Percentiles rank a stretch among this genome's conserved stretches.
Conservation (phyloP, 306 rosid species). For the Trifolium dubium region DNA sequence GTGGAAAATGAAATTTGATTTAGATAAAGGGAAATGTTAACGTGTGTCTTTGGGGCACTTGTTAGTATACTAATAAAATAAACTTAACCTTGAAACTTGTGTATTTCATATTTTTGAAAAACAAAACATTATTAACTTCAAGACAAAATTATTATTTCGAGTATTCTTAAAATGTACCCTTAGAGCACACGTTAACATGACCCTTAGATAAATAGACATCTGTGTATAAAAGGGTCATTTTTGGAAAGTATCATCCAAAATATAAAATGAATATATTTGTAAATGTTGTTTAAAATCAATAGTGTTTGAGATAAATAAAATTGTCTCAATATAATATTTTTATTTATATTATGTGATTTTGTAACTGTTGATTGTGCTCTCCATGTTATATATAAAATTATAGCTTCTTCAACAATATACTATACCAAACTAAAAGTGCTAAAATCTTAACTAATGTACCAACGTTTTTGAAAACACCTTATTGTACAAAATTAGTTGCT, state of each 20-base stretch:
- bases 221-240: slow-evolving; percentile 1
- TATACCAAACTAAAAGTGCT: slow-evolving; percentile 5
- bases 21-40: too few species aligned
- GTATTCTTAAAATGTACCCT: too few species aligned
- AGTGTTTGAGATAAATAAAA: background rate
- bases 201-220: too few species aligned
- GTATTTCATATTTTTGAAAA: too few species aligned
- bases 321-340: slow-evolving; percentile 6
- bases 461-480: background rate
- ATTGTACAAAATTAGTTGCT: background rate
- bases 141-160: too few species aligned
- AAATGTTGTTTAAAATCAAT: slow-evolving; percentile 11
- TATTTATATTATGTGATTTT: background rate
- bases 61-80: too few species aligned
- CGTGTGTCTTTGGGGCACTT: too few species aligned
- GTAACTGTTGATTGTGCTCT: background rate
- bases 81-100: too few species aligned
- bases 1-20: slow-evolving; percentile 2
- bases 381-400: background rate
- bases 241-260: slow-evolving; percentile 6
- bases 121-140: too few species aligned
- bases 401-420: slow-evolving; percentile 34
- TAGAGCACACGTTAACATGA: too few species aligned
- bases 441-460: background rate
- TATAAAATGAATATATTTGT: background rate